Conservation (phyloP, 148 eudicot genomes). For the Bassia scoparia region DNA sequence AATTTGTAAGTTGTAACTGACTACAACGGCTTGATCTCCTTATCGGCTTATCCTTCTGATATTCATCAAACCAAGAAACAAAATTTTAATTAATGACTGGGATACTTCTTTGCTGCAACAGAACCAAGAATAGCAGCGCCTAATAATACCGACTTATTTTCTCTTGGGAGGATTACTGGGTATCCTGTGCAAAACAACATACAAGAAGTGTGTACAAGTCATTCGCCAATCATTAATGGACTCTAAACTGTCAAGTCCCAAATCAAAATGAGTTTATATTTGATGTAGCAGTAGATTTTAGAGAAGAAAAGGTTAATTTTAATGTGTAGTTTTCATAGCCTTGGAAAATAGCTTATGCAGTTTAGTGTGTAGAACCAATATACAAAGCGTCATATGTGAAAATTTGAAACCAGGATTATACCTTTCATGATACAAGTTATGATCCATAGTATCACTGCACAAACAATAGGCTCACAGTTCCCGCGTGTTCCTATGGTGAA, state of each 20-base stretch:
- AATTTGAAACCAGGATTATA: slow-evolving; percentile 20
- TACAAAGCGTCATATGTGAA: slow-evolving; percentile 2
- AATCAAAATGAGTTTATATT: not conserved
- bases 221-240: slow-evolving; percentile 9
- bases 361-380: not conserved
- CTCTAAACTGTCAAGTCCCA: not conserved
- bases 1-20: not conserved
- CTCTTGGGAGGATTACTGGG: slow-evolving; percentile 85
- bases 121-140: slow-evolving; percentile 98
- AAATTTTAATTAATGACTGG: no score
- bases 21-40: not conserved
- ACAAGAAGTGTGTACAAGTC: not conserved
- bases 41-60: not conserved
- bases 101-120: slow-evolving; percentile 83
- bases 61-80: no score
- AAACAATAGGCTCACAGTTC: slow-evolving; percentile 91
- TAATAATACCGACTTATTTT: slow-evolving; percentile 83
- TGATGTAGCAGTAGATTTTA: not conserved
- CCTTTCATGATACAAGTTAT: slow-evolving; percentile 82
- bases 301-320: no score
- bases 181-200: slow-evolving; percentile 46
- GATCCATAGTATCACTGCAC: slow-evolving; percentile 91
- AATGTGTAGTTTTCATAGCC: no score
- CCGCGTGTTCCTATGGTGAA: slow-evolving; percentile 99
- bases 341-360: not conserved